These are phyloP conservation scores for Breynia disticha DNA, from an alignment of 441 rosid species.

Conservation along the genomic window DNA sequence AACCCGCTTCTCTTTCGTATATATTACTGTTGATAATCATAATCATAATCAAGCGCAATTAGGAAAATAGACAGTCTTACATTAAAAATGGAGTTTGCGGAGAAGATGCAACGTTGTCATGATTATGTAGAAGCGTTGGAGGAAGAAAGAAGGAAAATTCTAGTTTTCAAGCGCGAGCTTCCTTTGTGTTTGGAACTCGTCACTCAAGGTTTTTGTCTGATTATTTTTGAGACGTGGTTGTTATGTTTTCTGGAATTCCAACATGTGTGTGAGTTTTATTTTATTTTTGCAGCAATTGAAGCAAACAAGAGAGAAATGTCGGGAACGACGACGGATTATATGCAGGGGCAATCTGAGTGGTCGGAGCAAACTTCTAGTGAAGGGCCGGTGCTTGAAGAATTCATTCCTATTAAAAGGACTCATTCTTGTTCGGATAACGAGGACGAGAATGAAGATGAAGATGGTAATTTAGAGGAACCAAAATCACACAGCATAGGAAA, in stretches of 20 bases:
- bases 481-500: slow-evolving; percentile 20
- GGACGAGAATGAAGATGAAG: neutral
- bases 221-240: neutral
- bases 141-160: slow-evolving; percentile 72
- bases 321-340: slow-evolving; percentile 44
- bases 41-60: no score
- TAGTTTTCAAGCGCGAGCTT: slow-evolving; percentile 83
- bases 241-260: neutral
- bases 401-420: slow-evolving; percentile 61
- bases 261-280: neutral
- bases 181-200: slow-evolving; percentile 89
- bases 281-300: slow-evolving; percentile 50
- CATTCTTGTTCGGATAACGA: slow-evolving; percentile 15
- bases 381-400: slow-evolving; percentile 63
- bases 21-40: neutral
- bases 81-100: slow-evolving; percentile 30
- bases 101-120: slow-evolving; percentile 46
- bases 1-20: slow-evolving; percentile 1
- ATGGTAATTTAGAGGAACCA: neutral
- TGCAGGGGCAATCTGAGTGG: slow-evolving; percentile 57
- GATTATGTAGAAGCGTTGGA: slow-evolving; percentile 65
- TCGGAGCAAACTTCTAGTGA: slow-evolving; percentile 76
- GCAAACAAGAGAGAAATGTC: slow-evolving; percentile 63
- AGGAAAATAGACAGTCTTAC: neutral
- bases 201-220: slow-evolving; percentile 43